Conservation (phyloP, 352 stramenopile genomes). For the Thraustochytrium striatum region DNA sequence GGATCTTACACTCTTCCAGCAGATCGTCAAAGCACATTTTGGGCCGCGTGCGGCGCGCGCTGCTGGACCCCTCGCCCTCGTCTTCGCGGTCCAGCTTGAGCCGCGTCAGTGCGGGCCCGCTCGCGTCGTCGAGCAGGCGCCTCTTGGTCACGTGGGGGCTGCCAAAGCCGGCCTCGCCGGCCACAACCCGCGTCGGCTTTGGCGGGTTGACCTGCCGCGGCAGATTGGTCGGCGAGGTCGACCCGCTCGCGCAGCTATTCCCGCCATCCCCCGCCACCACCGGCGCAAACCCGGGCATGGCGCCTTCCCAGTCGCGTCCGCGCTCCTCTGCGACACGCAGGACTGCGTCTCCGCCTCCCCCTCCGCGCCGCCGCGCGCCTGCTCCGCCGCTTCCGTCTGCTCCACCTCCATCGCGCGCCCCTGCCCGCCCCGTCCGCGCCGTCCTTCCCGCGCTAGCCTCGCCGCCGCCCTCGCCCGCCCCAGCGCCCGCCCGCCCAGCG, state of each 20-base stretch:
- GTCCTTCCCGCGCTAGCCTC: no score
- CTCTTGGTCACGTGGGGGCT: constrained; percentile 12
- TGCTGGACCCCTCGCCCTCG: not conserved
- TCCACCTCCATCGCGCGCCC: no score
- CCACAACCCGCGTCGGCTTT: constrained; percentile 28
- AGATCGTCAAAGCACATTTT: not conserved
- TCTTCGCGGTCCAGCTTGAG: not conserved
- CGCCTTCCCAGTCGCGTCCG: no score
- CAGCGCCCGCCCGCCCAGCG: no score
- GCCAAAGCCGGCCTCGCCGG: not conserved
- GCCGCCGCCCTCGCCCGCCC: not conserved
- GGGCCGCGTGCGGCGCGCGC: not conserved
- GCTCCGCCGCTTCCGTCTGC: no score
- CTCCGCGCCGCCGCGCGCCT: no score
- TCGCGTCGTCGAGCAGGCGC: not conserved
- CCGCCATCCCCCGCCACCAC: not conserved
- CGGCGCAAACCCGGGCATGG: not conserved
- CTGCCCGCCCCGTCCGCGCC: no score
- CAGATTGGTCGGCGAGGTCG: constrained; percentile 18
- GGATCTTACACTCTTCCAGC: constrained; percentile 19
- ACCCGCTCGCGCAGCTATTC: not conserved
- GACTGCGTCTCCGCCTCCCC: no score
- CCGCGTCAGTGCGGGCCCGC: not conserved
- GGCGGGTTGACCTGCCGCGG: constrained; percentile 24
- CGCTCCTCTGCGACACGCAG: not conserved